These are phyloP conservation scores for Geotrichum klebahnii DNA, from an alignment of 1,139 yeast genomes.

Conservation along the genomic window DNA sequence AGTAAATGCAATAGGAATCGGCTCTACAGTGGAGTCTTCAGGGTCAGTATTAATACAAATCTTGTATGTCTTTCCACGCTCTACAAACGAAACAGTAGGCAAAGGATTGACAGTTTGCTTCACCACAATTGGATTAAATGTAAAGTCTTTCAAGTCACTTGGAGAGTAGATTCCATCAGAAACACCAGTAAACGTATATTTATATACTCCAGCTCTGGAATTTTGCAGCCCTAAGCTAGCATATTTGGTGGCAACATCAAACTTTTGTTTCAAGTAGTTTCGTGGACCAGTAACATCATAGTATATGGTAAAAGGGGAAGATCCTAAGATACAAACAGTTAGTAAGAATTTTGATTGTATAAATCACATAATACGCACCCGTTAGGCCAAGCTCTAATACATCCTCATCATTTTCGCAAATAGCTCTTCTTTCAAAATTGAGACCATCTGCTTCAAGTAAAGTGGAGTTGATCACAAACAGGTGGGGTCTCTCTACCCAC, in stretches of 20 bases:
- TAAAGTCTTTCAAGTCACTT: slow-evolving; percentile 31
- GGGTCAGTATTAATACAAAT: slow-evolving; percentile 48
- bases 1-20: slow-evolving; percentile 51
- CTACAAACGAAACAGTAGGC: slow-evolving; percentile 55
- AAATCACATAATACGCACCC: slow-evolving; percentile 42
- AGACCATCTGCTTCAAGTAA: slow-evolving; percentile 27
- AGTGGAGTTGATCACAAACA: slow-evolving; percentile 40
- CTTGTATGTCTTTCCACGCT: slow-evolving; percentile 46
- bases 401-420: slow-evolving; percentile 51
- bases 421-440: slow-evolving; percentile 38
- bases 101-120: slow-evolving; percentile 57
- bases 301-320: slow-evolving; percentile 67
- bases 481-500: slow-evolving; percentile 53
- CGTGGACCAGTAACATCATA: slow-evolving; percentile 63
- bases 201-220: slow-evolving; percentile 52
- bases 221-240: slow-evolving; percentile 45
- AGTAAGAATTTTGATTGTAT: neutral
- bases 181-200: slow-evolving; percentile 57
- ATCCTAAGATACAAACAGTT: slow-evolving; percentile 31
- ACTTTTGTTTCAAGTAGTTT: slow-evolving; percentile 43
- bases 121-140: slow-evolving; percentile 44
- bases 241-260: slow-evolving; percentile 51
- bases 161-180: slow-evolving; percentile 58
- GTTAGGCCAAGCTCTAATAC: slow-evolving; percentile 48
- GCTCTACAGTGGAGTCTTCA: slow-evolving; percentile 41